These are phyloP conservation scores for Psilocybe sp. DNA, from an alignment of 768 basidiomycete genomes.

Conservation along the genomic window DNA sequence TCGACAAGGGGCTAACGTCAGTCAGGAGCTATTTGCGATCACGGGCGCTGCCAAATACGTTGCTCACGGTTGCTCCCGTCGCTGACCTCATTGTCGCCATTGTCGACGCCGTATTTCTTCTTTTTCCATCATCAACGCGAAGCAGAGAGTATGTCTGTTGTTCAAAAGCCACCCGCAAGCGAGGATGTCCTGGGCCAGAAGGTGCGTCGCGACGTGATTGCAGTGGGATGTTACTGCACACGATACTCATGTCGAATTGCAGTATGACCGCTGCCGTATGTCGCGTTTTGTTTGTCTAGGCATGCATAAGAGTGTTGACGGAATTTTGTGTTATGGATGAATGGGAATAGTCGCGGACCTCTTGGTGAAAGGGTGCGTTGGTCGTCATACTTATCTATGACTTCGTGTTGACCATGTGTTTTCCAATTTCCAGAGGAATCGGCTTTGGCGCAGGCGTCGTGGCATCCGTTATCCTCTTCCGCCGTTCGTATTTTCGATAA, in stretches of 20 bases:
- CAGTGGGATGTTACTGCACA: background rate
- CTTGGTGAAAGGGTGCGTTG: conserved; percentile 79
- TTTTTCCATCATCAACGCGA: background rate
- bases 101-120: conserved; percentile 6
- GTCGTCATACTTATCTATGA: background rate
- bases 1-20: no score
- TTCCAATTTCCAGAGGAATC: conserved; percentile 56
- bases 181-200: conserved; percentile 91
- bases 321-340: conserved; percentile 9
- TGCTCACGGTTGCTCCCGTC: conserved; percentile 33
- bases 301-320: background rate
- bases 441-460: conserved; percentile 89
- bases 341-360: conserved; percentile 28
- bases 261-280: conserved; percentile 88
- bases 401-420: background rate
- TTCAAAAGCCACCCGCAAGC: conserved; percentile 70
- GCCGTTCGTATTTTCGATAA: conserved; percentile 55
- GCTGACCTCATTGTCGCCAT: conserved; percentile 10
- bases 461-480: conserved; percentile 87
- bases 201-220: conserved; percentile 39
- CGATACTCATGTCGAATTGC: conserved; percentile 14
- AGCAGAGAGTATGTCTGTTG: conserved; percentile 40
- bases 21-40: conserved; percentile 15
- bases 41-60: conserved; percentile 18
- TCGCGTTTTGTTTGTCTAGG: conserved; percentile 20